Conservation (phyloP, 1,284 basidiomycete genomes). For the Moniliella sp. region DNA sequence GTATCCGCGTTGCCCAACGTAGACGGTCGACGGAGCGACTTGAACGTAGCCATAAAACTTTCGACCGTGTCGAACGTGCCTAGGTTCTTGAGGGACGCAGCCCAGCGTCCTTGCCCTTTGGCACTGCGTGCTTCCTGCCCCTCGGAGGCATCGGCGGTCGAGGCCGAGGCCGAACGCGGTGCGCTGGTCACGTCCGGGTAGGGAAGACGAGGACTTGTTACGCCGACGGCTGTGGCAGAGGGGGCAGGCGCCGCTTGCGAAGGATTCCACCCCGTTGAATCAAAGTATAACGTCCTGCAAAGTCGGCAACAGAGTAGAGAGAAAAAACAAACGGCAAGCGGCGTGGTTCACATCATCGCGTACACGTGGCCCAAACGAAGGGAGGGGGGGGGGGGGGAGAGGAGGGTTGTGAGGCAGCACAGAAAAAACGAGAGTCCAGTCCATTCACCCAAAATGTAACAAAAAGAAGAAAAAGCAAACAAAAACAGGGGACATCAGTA, state of each 20-base stretch:
- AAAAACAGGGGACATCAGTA: no score
- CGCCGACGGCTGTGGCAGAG: no score
- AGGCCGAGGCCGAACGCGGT: slow-evolving; percentile 37
- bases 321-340: slow-evolving; percentile 2
- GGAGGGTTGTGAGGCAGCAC: no score
- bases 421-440: no score
- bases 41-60: slow-evolving; percentile 75
- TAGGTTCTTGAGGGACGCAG: slow-evolving; percentile 14
- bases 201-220: not conserved
- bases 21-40: slow-evolving; percentile 75
- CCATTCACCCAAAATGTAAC: no score
- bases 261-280: slow-evolving; percentile 34
- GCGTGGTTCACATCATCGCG: no score
- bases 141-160: slow-evolving; percentile 53
- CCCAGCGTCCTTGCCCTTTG: slow-evolving; percentile 38
- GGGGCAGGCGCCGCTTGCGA: no score
- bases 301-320: slow-evolving; percentile 1
- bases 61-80: slow-evolving; percentile 41
- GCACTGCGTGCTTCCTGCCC: slow-evolving; percentile 58
- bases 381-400: no score
- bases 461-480: no score
- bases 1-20: slow-evolving; percentile 58
- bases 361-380: no score
- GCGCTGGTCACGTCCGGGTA: slow-evolving; percentile 4
- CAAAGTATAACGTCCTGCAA: slow-evolving; percentile 72